Percentiles rank a stretch among this genome's conserved stretches.
Conservation (phyloP, 2,329 filamentous ascomycete species). For the Penicillium sp. region DNA sequence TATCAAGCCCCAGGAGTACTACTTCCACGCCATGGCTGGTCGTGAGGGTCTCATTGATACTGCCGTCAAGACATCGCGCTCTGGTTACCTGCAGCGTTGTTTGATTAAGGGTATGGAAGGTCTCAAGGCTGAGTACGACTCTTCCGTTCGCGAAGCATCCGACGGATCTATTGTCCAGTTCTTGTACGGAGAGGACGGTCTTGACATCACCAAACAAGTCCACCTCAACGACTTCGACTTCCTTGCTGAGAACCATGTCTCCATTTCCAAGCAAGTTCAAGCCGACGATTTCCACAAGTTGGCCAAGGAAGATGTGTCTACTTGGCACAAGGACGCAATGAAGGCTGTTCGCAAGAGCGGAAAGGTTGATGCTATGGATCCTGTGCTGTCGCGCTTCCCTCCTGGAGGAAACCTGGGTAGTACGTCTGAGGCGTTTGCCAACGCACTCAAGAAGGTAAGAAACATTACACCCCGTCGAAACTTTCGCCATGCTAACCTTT, state of each 20-base stretch:
- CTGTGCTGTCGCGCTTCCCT: slow-evolving; percentile 70
- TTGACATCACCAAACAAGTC: slow-evolving; percentile 92
- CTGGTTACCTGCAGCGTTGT: slow-evolving; percentile 94
- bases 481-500: slow-evolving; percentile 18
- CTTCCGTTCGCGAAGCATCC: slow-evolving; percentile 80
- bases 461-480: not conserved
- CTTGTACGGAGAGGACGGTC: slow-evolving; percentile 91
- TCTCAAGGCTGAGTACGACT: slow-evolving; percentile 87
- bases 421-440: slow-evolving; percentile 84
- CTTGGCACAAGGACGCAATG: slow-evolving; percentile 67
- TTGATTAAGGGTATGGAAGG: slow-evolving; percentile 99
- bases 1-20: slow-evolving; percentile 96
- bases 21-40: slow-evolving; percentile 99
- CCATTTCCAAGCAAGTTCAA: slow-evolving; percentile 74
- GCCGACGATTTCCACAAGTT: slow-evolving; percentile 60
- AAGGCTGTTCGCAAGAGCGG: slow-evolving; percentile 78
- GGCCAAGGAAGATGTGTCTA: slow-evolving; percentile 66
- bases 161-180: slow-evolving; percentile 95
- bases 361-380: slow-evolving; percentile 69
- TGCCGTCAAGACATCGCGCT: slow-evolving; percentile 95
- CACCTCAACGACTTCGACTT: slow-evolving; percentile 91
- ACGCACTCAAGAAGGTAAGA: slow-evolving; percentile 62
- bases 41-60: slow-evolving; percentile 98
- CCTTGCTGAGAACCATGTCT: slow-evolving; percentile 80
- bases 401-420: slow-evolving; percentile 79